phyloP scores from a whole-genome alignment of 306 rosid species.

The Bauhinia variegata region DNA sequence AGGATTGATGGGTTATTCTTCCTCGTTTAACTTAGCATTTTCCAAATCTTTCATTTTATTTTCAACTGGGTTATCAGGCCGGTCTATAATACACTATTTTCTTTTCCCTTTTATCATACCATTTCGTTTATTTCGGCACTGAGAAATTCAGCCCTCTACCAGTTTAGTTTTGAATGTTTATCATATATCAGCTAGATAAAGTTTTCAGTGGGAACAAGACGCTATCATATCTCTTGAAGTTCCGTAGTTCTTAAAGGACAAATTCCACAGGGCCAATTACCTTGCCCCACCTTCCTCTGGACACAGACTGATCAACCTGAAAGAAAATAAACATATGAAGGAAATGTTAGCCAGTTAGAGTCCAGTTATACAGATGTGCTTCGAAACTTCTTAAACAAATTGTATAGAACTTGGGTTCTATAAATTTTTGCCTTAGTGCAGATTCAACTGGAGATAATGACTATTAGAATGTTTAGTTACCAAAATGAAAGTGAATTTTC shows the following conservation, averaged over 20 bases:
- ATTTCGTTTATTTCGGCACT: neutral
- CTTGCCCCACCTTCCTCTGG: no score
- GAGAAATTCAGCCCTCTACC: neutral
- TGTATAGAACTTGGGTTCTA: conserved; percentile 1
- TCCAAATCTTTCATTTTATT: neutral
- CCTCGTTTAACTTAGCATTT: conserved; percentile 9
- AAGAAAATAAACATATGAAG: neutral
- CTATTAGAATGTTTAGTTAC: neutral
- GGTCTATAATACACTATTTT: neutral
- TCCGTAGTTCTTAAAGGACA: no score
- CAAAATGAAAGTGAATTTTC: conserved; percentile 3
- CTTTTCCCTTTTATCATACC: neutral
- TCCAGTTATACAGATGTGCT: neutral
- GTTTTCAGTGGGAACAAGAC: no score
- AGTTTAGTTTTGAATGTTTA: neutral
- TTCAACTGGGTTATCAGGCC: conserved; percentile 3
- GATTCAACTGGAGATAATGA: conserved; percentile 5
- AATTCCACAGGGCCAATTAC: neutral
- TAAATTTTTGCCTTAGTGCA: neutral
- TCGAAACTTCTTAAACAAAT: neutral
- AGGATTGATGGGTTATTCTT: neutral
- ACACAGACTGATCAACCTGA: neutral
- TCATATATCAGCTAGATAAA: neutral
- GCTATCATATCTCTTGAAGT: no score
- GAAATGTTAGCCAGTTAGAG: neutral